Evolutionary conservation across 495 filamentous ascomycete genomes (phyloP).

Genomic region (Staphylotrichum longicolle): DNA sequence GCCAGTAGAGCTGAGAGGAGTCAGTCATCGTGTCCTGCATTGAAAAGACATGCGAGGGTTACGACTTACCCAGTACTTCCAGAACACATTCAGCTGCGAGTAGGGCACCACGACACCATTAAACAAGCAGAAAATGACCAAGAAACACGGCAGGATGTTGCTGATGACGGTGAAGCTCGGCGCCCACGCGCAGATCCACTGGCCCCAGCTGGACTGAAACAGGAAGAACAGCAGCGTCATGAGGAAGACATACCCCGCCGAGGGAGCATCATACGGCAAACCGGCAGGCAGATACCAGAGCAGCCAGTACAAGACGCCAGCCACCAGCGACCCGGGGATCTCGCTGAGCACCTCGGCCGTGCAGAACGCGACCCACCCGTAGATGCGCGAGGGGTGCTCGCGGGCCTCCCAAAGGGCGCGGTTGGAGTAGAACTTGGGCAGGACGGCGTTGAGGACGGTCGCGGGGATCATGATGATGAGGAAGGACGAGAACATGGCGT

Average conservation of each 20-base stretch:
- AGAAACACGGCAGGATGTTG: constrained; percentile 73
- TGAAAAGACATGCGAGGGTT: neutral
- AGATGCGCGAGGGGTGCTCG: constrained; percentile 74
- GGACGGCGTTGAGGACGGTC: constrained; percentile 67
- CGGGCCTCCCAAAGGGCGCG: constrained; percentile 71
- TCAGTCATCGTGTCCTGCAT: neutral
- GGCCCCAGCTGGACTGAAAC: constrained; percentile 74
- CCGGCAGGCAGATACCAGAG: constrained; percentile 81
- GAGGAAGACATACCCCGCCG: constrained; percentile 77
- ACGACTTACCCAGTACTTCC: constrained; percentile 63
- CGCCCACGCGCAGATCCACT: constrained; percentile 81
- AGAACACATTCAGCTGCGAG: constrained; percentile 62
- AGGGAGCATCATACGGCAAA: constrained; percentile 59
- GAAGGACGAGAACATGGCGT: constrained; percentile 77
- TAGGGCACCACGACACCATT: constrained; percentile 71
- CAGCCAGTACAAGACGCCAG: constrained; percentile 65
- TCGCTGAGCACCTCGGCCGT: constrained; percentile 75
- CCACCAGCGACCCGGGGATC: constrained; percentile 67
- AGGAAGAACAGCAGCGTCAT: constrained; percentile 82
- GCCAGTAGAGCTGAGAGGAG: constrained; percentile 56
- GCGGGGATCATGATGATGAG: constrained; percentile 72
- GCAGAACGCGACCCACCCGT: constrained; percentile 79
- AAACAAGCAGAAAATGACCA: constrained; percentile 72
- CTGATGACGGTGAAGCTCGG: constrained; percentile 77
- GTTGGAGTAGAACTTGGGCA: constrained; percentile 81